Evolutionary conservation across 108 stramenopile genomes (phyloP), one percentile per base, ranked within the genome.

Genomic region (Chaetoceros muelleri): DNA sequence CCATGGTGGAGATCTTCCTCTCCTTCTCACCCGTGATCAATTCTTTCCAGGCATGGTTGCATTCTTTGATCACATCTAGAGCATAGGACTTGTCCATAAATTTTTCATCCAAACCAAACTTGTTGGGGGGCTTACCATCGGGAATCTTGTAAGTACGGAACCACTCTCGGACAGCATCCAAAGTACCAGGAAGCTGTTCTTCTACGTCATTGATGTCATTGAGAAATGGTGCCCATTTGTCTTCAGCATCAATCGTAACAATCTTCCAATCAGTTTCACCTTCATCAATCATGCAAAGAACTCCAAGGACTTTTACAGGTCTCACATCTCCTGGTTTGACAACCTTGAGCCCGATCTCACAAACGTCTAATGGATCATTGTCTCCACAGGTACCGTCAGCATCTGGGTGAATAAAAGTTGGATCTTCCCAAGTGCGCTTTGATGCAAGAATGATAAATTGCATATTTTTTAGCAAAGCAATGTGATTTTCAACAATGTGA

Each of bases 191-290:
- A 49, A 94, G 70, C 53, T 94, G 74, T 54, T 74, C 65, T 70
- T 96, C 91, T 47, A 99, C 95, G 65, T 99, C 98, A 44, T 94
- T 75, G 50, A 99, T 87, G 57, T 96, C 90, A 70, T 99, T 89
- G 18, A 99, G 74, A 62, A 92, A 87, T 13, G 89, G 89, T 7
- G 94, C 94, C 95, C 94, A 93, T 34, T 90, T 93, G 70, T 99
- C 98, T 22, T 93, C 84, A 23, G 73, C 84, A 67, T 95, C 90
- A 54, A 99, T 96, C 27, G 71, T 75, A 46, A 99, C 90, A 48
- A 97, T 79, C 82, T 99, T 99, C 95, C 96, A 97, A 64, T 99
- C 98, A 24, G 94, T 83, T 79, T 99, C 95, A 49, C 96, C 98
- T 58, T 96, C 95, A 66, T 99, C 98, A 71, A 99, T 97, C 89